Conservation (phyloP, 805 yeast genomes). For the Lachancea mirantina region DNA sequence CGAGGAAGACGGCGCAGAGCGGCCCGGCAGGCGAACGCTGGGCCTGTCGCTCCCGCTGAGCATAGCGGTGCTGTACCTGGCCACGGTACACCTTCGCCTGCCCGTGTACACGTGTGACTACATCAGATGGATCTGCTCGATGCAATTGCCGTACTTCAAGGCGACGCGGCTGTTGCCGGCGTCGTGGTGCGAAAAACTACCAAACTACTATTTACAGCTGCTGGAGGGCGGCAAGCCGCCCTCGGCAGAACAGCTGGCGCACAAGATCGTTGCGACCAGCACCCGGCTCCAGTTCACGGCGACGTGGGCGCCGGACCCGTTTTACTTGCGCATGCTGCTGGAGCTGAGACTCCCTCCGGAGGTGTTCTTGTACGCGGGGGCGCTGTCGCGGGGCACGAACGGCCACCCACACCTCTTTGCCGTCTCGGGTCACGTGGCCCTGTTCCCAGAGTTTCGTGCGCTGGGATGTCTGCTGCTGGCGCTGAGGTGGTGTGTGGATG, state of each 20-base stretch:
- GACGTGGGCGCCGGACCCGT: conserved; percentile 12
- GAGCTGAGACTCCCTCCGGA: conserved; percentile 21
- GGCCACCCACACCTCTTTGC: conserved; percentile 1
- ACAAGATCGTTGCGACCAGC: conserved; percentile 10
- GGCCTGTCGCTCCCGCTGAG: conserved; percentile 21
- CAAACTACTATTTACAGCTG: conserved; percentile 31
- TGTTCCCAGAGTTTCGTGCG: conserved; percentile 17
- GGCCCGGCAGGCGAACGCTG: conserved; percentile 1
- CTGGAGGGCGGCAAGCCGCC: conserved; percentile 40
- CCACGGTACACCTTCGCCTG: conserved; percentile 39
- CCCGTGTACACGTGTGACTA: conserved; percentile 49
- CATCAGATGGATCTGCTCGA: conserved; percentile 35
- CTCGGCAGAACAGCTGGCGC: conserved; percentile 31
- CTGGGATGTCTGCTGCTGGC: conserved; percentile 20
- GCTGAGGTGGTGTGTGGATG: too few relatives aligned
- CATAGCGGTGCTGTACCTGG: conserved; percentile 42
- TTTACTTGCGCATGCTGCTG: conserved; percentile 20
- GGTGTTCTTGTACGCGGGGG: conserved; percentile 16
- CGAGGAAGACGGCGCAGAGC: conserved; percentile 1
- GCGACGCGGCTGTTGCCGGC: conserved; percentile 37
- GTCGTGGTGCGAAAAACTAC: conserved; percentile 32
- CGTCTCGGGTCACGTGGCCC: conserved; percentile 8
- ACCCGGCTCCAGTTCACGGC: conserved; percentile 12
- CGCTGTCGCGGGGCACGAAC: conserved; percentile 12
- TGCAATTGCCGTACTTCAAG: conserved; percentile 44